phyloP scores from a whole-genome alignment of 2,329 filamentous ascomycete species.

The Phoma sp. region DNA sequence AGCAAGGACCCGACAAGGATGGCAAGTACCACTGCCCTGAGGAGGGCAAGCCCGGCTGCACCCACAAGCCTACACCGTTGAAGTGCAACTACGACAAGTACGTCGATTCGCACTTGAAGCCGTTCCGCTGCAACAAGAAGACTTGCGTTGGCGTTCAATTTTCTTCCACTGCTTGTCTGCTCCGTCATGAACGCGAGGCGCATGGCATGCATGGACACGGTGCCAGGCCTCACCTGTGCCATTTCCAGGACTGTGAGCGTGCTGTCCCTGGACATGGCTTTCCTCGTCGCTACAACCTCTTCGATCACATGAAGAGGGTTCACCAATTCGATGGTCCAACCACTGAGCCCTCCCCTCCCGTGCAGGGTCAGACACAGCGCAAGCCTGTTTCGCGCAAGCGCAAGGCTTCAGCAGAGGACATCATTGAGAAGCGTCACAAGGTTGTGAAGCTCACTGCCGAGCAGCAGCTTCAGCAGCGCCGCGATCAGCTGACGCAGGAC shows the following conservation, averaged over 20 bases:
- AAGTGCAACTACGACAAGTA: constrained; percentile 99
- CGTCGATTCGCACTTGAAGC: constrained; percentile 94
- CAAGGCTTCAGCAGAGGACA: constrained; percentile 42
- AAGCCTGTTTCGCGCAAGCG: constrained; percentile 44
- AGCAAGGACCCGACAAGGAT: constrained; percentile 69
- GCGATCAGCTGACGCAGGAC: constrained; percentile 37
- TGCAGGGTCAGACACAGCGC: constrained; percentile 32
- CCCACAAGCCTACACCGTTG: constrained; percentile 91
- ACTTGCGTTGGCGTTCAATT: constrained; percentile 86
- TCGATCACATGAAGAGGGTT: constrained; percentile 96
- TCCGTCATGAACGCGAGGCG: constrained; percentile 93
- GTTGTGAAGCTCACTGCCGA: constrained; percentile 40
- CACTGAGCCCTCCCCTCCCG: constrained; percentile 41
- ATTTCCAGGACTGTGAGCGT: constrained; percentile 85
- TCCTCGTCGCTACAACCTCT: constrained; percentile 92
- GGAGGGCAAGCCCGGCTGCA: constrained; percentile 75
- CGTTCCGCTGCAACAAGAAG: constrained; percentile 89
- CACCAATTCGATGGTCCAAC: constrained; percentile 65
- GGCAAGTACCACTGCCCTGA: constrained; percentile 94
- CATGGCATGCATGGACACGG: constrained; percentile 96
- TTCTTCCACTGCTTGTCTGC: constrained; percentile 91
- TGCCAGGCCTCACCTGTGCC: constrained; percentile 89
- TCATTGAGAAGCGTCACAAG: constrained; percentile 44
- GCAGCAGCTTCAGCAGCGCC: constrained; percentile 43
- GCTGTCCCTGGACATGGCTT: constrained; percentile 85